These are phyloP conservation scores for Vitis amurensis DNA, from an alignment of 164 flowering plant species.

Conservation along the genomic window DNA sequence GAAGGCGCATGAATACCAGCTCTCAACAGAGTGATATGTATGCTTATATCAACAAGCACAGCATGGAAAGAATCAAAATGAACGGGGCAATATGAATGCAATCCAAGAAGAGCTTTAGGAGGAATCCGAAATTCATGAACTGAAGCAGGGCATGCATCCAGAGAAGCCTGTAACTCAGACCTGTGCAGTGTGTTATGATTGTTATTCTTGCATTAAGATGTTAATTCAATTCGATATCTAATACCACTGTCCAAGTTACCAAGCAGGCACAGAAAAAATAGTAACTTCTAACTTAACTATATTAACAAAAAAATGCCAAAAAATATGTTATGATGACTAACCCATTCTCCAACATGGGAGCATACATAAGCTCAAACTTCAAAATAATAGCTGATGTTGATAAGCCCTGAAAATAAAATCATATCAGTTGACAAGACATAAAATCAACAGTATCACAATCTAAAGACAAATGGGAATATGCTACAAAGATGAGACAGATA, in stretches of 20 bases:
- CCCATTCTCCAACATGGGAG: conserved; percentile 69
- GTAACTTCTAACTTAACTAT: not conserved
- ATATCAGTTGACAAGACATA: conserved; percentile 15
- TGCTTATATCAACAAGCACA: conserved; percentile 77
- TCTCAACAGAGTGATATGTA: conserved; percentile 69
- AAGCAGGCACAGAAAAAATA: not conserved
- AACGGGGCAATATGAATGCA: conserved; percentile 96
- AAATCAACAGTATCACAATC: not conserved
- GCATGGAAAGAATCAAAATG: conserved; percentile 90
- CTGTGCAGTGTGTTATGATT: conserved; percentile 32
- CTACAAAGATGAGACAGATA: not conserved
- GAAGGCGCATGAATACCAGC: conserved; percentile 37
- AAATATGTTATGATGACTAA: conserved; percentile 28
- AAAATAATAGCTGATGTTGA: conserved; percentile 72
- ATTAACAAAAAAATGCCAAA: conserved; percentile 3
- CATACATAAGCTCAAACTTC: conserved; percentile 92
- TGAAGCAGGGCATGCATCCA: conserved; percentile 66
- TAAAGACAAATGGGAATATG: not conserved
- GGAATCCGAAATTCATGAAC: conserved; percentile 94
- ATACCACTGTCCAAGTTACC: not conserved
- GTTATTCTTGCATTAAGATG: not conserved
- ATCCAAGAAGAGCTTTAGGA: conserved; percentile 89
- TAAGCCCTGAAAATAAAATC: conserved; percentile 50
- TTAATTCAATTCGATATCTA: not conserved
- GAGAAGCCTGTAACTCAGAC: conserved; percentile 50